Percentiles rank a stretch among this genome's conserved stretches.
phyloP scores from a whole-genome alignment of 345 rosid genomes.

The Syzygium jambos region DNA sequence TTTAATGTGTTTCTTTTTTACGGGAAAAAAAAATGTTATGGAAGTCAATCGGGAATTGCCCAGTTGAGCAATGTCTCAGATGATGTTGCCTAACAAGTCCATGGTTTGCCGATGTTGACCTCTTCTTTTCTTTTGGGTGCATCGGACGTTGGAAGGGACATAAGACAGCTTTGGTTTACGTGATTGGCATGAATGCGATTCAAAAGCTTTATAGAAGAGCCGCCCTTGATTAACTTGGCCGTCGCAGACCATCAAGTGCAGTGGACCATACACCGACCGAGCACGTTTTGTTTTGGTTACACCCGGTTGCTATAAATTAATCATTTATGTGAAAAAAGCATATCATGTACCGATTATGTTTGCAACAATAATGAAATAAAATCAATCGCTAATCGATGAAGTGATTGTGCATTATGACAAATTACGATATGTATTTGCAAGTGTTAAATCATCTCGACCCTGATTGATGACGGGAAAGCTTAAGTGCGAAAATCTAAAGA shows the following conservation, averaged over 20 bases:
- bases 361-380: background rate
- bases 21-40: background rate
- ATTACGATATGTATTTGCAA: background rate
- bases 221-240: background rate
- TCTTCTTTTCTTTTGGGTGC: background rate
- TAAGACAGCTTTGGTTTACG: background rate
- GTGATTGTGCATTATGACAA: background rate
- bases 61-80: background rate
- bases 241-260: background rate
- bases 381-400: background rate
- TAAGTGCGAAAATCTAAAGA: background rate
- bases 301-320: background rate
- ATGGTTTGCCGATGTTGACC: background rate
- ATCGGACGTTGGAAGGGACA: background rate
- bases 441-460: background rate
- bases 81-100: background rate
- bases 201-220: background rate
- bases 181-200: background rate
- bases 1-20: background rate
- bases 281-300: background rate
- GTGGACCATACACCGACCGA: background rate
- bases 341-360: background rate
- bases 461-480: background rate
- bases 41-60: background rate
- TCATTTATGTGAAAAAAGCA: background rate